Conservation (phyloP, 129 eudicot genomes). For the Gnaphalium uliginosum region DNA sequence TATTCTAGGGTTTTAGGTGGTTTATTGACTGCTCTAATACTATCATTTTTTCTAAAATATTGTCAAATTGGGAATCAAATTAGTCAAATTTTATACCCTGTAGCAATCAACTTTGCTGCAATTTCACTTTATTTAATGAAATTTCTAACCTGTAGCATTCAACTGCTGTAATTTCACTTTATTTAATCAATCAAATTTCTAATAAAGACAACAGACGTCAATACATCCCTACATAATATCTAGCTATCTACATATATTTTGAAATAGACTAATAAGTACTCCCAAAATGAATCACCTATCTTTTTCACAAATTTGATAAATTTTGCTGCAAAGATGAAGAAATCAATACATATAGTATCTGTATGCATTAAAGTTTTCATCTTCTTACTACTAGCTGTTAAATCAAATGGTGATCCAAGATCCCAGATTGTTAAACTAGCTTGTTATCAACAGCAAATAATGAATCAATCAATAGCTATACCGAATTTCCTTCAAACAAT, state of each 20-base stretch:
- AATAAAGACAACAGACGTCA: not conserved
- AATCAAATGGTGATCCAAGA: slow-evolving; percentile 54
- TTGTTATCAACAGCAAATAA: slow-evolving; percentile 30
- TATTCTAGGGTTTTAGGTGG: not conserved
- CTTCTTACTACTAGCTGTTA: slow-evolving; percentile 29
- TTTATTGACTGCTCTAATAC: not conserved
- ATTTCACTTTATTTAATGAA: not conserved
- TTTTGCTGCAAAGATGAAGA: slow-evolving; percentile 26
- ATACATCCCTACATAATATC: too few relatives aligned
- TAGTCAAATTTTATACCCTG: not conserved
- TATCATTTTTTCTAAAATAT: not conserved
- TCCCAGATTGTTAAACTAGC: slow-evolving; percentile 38
- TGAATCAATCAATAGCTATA: slow-evolving; percentile 37
- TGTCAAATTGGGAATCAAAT: not conserved
- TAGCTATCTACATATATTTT: too few relatives aligned
- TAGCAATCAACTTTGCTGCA: not conserved
- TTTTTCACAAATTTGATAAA: not conserved
- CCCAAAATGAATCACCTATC: not conserved
- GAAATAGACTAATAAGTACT: too few relatives aligned
- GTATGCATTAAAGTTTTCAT: slow-evolving; percentile 15
- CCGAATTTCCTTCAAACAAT: slow-evolving; percentile 57
- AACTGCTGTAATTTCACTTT: not conserved
- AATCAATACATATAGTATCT: not conserved
- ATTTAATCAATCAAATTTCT: not conserved
- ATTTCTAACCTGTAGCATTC: not conserved